These are phyloP conservation scores for Hypoxylon rickii DNA, from an alignment of 495 filamentous ascomycete genomes.

Conservation along the genomic window DNA sequence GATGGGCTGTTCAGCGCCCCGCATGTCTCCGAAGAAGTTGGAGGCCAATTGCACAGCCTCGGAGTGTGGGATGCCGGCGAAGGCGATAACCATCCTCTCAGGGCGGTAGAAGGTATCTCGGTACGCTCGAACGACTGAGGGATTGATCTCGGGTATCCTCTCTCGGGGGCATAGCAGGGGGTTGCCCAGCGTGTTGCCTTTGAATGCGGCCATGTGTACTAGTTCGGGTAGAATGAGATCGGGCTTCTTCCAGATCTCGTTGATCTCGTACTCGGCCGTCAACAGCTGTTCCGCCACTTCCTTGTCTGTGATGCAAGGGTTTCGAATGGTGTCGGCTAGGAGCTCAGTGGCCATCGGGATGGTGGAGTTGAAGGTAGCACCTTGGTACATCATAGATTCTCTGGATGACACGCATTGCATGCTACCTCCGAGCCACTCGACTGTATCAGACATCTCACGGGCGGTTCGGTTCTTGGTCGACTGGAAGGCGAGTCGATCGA, in stretches of 20 bases:
- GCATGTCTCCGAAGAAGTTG: conserved; percentile 91
- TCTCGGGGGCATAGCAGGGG: conserved; percentile 90
- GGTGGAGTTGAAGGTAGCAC: conserved; percentile 94
- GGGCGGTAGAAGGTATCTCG: conserved; percentile 83
- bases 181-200: conserved; percentile 93
- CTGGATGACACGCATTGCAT: conserved; percentile 95
- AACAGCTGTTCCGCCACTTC: conserved; percentile 85
- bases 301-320: conserved; percentile 85
- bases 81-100: conserved; percentile 90
- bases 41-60: conserved; percentile 80
- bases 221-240: conserved; percentile 95
- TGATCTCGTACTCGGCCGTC: conserved; percentile 93
- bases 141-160: conserved; percentile 75
- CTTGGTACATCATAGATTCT: conserved; percentile 98
- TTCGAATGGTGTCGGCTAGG: conserved; percentile 91
- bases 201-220: conserved; percentile 92
- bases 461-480: conserved; percentile 74
- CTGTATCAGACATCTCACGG: conserved; percentile 83
- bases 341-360: conserved; percentile 82
- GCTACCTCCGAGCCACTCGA: conserved; percentile 89
- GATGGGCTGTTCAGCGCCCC: conserved; percentile 52
- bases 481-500: conserved; percentile 96
- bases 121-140: conserved; percentile 75
- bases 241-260: conserved; percentile 96
- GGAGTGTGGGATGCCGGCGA: conserved; percentile 85